Conservation (phyloP, 2,329 filamentous ascomycete genomes). For the Laburnicola sp. region DNA sequence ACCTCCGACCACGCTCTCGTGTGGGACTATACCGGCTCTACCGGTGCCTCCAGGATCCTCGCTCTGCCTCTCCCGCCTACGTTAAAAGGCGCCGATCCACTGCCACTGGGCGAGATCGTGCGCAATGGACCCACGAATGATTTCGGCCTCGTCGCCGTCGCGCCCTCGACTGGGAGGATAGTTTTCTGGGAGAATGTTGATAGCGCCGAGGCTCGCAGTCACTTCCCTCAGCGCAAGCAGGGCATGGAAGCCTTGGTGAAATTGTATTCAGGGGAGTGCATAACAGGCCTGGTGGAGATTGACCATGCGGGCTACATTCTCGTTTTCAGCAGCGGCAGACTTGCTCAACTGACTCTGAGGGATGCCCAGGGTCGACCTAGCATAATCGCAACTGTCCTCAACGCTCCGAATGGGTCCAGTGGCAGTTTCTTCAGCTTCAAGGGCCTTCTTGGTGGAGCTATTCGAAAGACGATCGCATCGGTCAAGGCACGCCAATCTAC, state of each 20-base stretch:
- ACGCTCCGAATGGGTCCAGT: conserved; percentile 56
- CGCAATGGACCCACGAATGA: conserved; percentile 76
- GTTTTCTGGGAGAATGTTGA: conserved; percentile 96
- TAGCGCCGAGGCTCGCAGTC: conserved; percentile 78
- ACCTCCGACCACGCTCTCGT: conserved; percentile 82
- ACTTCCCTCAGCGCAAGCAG: conserved; percentile 79
- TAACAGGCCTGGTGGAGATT: conserved; percentile 76
- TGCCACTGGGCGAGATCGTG: conserved; percentile 83
- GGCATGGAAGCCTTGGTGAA: conserved; percentile 77
- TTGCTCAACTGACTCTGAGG: conserved; percentile 83
- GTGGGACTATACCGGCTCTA: conserved; percentile 76
- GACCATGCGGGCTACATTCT: conserved; percentile 87
- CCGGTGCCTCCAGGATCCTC: conserved; percentile 71
- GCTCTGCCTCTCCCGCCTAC: conserved; percentile 77
- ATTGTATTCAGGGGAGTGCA: conserved; percentile 75
- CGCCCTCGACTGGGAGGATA: conserved; percentile 80
- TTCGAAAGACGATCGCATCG: conserved; percentile 77
- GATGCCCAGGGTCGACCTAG: conserved; percentile 84
- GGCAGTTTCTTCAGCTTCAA: conserved; percentile 82
- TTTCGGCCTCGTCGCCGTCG: conserved; percentile 82
- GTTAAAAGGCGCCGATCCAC: conserved; percentile 67
- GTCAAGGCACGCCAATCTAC: conserved; percentile 72
- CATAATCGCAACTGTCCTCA: conserved; percentile 77
- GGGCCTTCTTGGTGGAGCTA: conserved; percentile 70
- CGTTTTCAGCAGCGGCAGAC: conserved; percentile 79